A percentile compares a stretch with the other conserved stretches of the same genome.
phyloP scores from a whole-genome alignment of 768 basidiomycete genomes.

The Mycena vulgaris region DNA sequence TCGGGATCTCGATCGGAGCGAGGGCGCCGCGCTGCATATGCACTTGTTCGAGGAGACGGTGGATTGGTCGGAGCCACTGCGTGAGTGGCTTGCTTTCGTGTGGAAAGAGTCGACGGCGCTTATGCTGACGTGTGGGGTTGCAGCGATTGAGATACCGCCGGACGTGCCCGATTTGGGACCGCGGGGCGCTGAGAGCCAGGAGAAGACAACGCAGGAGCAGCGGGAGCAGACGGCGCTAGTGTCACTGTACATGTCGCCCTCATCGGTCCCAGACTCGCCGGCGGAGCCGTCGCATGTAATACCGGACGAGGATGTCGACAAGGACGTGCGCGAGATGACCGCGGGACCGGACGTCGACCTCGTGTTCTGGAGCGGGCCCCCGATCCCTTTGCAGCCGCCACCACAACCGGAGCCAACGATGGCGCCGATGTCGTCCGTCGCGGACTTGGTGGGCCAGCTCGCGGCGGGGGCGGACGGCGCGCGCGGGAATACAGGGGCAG shows the following conservation, averaged over 20 bases:
- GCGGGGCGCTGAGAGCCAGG: constrained; percentile 79
- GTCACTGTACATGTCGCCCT: constrained; percentile 79
- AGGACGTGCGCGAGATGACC: constrained; percentile 74
- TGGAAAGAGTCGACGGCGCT: not conserved
- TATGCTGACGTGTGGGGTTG: not conserved
- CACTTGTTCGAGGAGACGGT: constrained; percentile 88
- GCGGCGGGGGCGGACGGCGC: constrained; percentile 57
- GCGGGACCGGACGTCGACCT: constrained; percentile 77
- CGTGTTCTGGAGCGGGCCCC: constrained; percentile 73
- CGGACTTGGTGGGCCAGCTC: constrained; percentile 79
- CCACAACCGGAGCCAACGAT: constrained; percentile 19
- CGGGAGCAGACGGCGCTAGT: constrained; percentile 84
- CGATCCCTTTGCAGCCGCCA: constrained; percentile 42
- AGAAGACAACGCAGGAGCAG: constrained; percentile 80
- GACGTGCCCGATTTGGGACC: constrained; percentile 63
- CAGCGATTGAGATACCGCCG: constrained; percentile 76
- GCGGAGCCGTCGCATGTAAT: constrained; percentile 75
- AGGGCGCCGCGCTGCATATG: constrained; percentile 88
- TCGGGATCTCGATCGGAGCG: constrained; percentile 90
- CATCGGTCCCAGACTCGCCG: constrained; percentile 85
- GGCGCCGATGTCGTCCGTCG: constrained; percentile 65
- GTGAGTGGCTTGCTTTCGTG: constrained; percentile 66
- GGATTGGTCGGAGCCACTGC: constrained; percentile 87
- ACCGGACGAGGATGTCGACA: constrained; percentile 80
- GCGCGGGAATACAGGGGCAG: too few species aligned